A percentile compares a stretch with the other conserved stretches of the same genome.
Conservation (phyloP, 495 filamentous ascomycete species). For the Penicillium parvum region DNA sequence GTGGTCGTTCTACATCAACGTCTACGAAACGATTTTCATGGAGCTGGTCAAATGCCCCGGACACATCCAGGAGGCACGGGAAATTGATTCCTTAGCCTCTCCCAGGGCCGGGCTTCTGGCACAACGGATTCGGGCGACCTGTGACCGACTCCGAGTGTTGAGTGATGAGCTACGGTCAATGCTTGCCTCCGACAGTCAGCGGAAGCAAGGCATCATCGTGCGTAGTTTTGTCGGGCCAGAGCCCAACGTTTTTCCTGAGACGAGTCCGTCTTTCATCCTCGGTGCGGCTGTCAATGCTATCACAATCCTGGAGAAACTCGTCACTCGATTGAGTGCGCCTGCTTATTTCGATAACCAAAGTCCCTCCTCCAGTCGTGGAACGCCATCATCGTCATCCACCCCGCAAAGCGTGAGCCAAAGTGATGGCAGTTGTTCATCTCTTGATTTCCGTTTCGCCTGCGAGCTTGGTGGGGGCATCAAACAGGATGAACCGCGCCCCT, state of each 20-base stretch:
- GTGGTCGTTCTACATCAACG: conserved; percentile 9
- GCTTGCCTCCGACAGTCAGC: conserved; percentile 4
- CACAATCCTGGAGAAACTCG: background rate
- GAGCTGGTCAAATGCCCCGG: conserved; percentile 9
- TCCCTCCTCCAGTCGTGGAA: background rate
- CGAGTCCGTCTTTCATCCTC: conserved; percentile 7
- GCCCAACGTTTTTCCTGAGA: conserved; percentile 4
- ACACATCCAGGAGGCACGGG: conserved; percentile 4
- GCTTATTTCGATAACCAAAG: background rate
- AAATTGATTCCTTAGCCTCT: conserved; percentile 1
- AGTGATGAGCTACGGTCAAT: background rate
- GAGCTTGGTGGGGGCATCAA: conserved; percentile 3
- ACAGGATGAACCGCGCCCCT: background rate
- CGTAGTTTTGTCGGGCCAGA: conserved; percentile 5
- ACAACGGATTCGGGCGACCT: background rate
- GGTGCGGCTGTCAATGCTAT: conserved; percentile 1
- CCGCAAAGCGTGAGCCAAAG: background rate
- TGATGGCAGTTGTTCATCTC: background rate
- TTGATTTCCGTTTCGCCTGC: conserved; percentile 4
- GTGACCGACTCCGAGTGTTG: background rate
- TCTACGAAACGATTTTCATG: conserved; percentile 9
- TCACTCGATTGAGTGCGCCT: background rate
- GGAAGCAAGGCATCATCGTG: background rate
- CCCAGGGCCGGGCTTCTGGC: background rate
- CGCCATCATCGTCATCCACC: background rate